Evolutionary conservation across 805 yeast genomes (phyloP).

Genomic region (Phaffomyces thermotolerans): DNA sequence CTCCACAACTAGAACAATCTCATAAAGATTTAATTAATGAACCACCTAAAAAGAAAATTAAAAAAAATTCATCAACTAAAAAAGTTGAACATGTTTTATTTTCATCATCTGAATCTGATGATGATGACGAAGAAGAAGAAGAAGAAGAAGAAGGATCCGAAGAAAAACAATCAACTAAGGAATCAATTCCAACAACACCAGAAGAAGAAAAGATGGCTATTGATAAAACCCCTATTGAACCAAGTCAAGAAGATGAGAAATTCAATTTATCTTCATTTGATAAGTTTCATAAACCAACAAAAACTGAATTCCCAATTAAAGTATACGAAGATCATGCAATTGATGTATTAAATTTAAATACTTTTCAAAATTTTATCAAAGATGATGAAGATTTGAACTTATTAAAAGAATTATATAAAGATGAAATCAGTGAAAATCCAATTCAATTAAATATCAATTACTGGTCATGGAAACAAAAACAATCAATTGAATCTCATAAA

Average conservation of each 20-base stretch:
- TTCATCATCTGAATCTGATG: neutral
- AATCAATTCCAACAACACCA: constrained; percentile 23
- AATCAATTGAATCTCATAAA: constrained; percentile 18
- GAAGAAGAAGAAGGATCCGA: constrained; percentile 13
- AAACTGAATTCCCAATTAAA: constrained; percentile 41
- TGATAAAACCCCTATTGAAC: constrained; percentile 7
- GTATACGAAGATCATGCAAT: constrained; percentile 40
- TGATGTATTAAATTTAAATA: constrained; percentile 34
- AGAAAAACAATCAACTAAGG: constrained; percentile 10
- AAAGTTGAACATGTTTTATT: neutral
- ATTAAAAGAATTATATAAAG: constrained; percentile 37
- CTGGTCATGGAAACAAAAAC: constrained; percentile 62
- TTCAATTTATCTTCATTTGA: constrained; percentile 23
- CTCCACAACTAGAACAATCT: constrained; percentile 8
- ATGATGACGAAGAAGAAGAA: constrained; percentile 19
- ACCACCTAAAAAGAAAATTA: constrained; percentile 13
- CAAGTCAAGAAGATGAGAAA: constrained; percentile 8
- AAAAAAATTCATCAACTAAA: neutral
- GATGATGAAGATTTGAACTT: constrained; percentile 70
- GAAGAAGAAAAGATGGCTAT: constrained; percentile 24
- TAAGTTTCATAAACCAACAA: constrained; percentile 41
- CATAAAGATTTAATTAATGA: constrained; percentile 4
- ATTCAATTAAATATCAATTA: constrained; percentile 29
- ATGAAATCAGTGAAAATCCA: constrained; percentile 1
- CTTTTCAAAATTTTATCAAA: constrained; percentile 46